Evolutionary conservation across 352 stramenopile species (phyloP).

Genomic region (Halophytophthora polymorphica): DNA sequence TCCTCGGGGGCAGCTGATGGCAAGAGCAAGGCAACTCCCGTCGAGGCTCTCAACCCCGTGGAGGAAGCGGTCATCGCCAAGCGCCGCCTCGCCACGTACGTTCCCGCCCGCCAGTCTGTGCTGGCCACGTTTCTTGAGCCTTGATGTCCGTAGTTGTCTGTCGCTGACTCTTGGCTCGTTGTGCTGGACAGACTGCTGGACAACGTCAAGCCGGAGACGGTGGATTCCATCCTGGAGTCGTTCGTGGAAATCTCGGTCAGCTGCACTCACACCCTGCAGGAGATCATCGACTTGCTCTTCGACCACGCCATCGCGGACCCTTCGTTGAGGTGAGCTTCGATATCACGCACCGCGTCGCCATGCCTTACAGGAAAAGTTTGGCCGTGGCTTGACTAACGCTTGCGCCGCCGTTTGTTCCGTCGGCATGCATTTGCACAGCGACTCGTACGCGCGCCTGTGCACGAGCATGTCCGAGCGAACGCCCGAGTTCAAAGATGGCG

Average conservation of each 20-base stretch:
- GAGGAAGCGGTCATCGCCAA: conserved; percentile 65
- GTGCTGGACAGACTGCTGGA: conserved; percentile 46
- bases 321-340: conserved; percentile 35
- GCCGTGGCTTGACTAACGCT: too few relatives aligned
- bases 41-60: conserved; percentile 42
- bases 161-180: conserved; percentile 3
- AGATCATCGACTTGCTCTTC: conserved; percentile 64
- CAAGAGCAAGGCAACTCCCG: conserved; percentile 13
- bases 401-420: not conserved
- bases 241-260: conserved; percentile 67
- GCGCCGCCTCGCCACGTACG: conserved; percentile 49
- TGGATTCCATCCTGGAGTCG: conserved; percentile 39
- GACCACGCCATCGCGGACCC: conserved; percentile 70
- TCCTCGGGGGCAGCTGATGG: conserved; percentile 5
- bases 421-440: conserved; percentile 20
- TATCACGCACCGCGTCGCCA: not conserved
- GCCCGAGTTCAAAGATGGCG: conserved; percentile 81
- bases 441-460: conserved; percentile 63
- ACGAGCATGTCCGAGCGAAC: conserved; percentile 59
- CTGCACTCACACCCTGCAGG: conserved; percentile 69
- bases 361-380: too few relatives aligned
- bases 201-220: conserved; percentile 37
- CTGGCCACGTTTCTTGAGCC: not conserved
- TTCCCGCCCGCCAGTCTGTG: not conserved
- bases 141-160: too few relatives aligned